A percentile compares a stretch with the other conserved stretches of the same genome.
Conservation (phyloP, 768 basidiomycete species). For the Lactarius tabidus region DNA sequence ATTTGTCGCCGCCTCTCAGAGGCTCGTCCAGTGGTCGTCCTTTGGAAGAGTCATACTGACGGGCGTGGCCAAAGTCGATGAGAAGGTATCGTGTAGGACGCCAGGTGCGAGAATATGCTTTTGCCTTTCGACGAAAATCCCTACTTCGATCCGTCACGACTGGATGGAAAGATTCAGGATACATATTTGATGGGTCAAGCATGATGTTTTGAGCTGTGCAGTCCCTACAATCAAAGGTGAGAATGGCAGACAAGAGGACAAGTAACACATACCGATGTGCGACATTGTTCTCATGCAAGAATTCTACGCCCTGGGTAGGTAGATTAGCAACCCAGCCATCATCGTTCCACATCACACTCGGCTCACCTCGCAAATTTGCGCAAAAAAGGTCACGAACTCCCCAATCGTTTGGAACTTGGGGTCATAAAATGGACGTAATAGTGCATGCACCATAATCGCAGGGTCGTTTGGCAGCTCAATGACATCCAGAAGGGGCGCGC, state of each 20-base stretch:
- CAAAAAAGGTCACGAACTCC: slow-evolving; percentile 35
- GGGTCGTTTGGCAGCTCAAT: slow-evolving; percentile 24
- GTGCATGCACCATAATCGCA: slow-evolving; percentile 34
- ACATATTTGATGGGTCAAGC: slow-evolving; percentile 20
- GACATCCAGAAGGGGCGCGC: slow-evolving; percentile 29
- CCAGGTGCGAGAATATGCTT: slow-evolving; percentile 27
- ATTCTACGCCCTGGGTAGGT: slow-evolving; percentile 7
- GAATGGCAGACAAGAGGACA: background rate
- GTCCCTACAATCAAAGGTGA: slow-evolving; percentile 7
- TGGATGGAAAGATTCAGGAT: slow-evolving; percentile 20
- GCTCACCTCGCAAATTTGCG: slow-evolving; percentile 37
- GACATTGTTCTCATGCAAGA: slow-evolving; percentile 22
- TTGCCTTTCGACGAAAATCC: slow-evolving; percentile 13
- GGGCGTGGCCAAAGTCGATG: slow-evolving; percentile 33
- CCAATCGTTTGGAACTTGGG: slow-evolving; percentile 35
- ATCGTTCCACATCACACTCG: background rate
- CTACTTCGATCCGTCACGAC: background rate
- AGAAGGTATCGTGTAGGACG: slow-evolving; percentile 29
- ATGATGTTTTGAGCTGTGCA: slow-evolving; percentile 17
- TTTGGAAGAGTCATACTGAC: slow-evolving; percentile 19
- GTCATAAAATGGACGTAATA: slow-evolving; percentile 29
- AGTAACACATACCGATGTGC: slow-evolving; percentile 15
- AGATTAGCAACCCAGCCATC: background rate
- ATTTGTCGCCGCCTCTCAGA: slow-evolving; percentile 28
- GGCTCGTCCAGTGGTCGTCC: slow-evolving; percentile 22